A percentile compares a stretch with the other conserved stretches of the same genome.
Evolutionary conservation across 371 early-diverging fungal genomes (phyloP).

Genomic region (Amoeboaphelidium protococcarum): DNA sequence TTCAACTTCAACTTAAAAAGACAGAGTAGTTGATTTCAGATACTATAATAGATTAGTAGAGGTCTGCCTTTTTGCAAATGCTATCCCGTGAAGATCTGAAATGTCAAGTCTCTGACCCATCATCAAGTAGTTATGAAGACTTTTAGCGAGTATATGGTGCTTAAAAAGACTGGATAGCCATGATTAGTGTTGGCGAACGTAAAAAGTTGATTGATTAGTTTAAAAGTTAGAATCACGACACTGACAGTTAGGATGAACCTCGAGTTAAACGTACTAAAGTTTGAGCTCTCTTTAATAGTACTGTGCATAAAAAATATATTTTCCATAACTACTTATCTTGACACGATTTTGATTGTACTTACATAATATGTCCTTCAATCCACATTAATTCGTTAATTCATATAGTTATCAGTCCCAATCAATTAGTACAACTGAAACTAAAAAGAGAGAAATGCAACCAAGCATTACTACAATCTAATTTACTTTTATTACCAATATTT

Average conservation of each 20-base stretch:
- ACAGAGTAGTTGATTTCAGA: slow-evolving; percentile 18
- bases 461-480: slow-evolving; percentile 51
- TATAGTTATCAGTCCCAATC: slow-evolving; percentile 34
- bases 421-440: slow-evolving; percentile 31
- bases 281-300: too few species aligned
- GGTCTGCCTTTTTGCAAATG: slow-evolving; percentile 70
- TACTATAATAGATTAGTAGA: slow-evolving; percentile 39
- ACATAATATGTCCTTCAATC: too few species aligned
- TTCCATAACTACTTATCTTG: too few species aligned
- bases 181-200: too few species aligned
- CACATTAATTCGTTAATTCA: too few species aligned
- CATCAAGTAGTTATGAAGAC: slow-evolving; percentile 43
- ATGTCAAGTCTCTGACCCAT: slow-evolving; percentile 56
- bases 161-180: slow-evolving; percentile 50
- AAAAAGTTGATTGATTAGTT: too few species aligned
- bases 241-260: too few species aligned
- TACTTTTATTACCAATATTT: slow-evolving; percentile 56
- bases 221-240: too few species aligned
- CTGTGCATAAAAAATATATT: too few species aligned
- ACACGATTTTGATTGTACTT: too few species aligned
- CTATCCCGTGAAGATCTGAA: slow-evolving; percentile 50
- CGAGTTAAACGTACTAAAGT: too few species aligned
- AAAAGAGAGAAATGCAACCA: slow-evolving; percentile 79
- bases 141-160: slow-evolving; percentile 49
- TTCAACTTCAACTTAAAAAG: not conserved